Evolutionary conservation across 176 grass and related monocot genomes (phyloP).

Genomic region (Microstegium vimineum): DNA sequence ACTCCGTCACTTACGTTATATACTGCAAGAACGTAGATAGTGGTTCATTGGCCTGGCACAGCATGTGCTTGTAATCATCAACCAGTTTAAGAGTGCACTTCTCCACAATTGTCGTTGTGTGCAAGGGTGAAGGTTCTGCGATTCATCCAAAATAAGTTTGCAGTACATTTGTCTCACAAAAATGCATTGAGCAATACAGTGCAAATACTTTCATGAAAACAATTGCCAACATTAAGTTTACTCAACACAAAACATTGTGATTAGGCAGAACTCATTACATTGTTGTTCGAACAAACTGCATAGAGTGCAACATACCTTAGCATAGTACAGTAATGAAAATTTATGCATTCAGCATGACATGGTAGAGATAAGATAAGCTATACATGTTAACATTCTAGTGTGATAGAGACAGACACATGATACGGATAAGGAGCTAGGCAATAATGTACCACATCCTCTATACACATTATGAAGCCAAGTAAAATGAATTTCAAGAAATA

Average conservation of each 20-base stretch:
- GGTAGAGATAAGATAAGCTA: background rate
- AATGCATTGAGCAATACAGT: background rate
- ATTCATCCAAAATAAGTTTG: conserved; percentile 31
- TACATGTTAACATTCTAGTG: background rate
- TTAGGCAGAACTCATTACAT: background rate
- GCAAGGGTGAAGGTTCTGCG: conserved; percentile 93
- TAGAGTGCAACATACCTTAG: background rate
- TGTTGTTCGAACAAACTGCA: background rate
- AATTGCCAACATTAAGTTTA: background rate
- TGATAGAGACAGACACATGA: background rate
- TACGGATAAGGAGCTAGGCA: background rate
- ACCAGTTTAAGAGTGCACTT: conserved; percentile 97
- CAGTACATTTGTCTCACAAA: background rate
- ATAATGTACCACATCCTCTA: background rate
- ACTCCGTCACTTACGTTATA: conserved; percentile 55
- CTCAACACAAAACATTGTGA: background rate
- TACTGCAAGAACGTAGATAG: conserved; percentile 93
- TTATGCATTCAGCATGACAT: background rate
- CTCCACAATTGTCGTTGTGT: conserved; percentile 97
- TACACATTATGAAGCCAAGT: background rate
- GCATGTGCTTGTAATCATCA: conserved; percentile 98
- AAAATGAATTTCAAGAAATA: background rate
- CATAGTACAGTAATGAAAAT: background rate
- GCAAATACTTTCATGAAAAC: background rate
- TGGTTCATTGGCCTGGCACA: conserved; percentile 92